Evolutionary conservation across 164 flowering plant genomes (phyloP).

Genomic region (Berberis vulgaris): DNA sequence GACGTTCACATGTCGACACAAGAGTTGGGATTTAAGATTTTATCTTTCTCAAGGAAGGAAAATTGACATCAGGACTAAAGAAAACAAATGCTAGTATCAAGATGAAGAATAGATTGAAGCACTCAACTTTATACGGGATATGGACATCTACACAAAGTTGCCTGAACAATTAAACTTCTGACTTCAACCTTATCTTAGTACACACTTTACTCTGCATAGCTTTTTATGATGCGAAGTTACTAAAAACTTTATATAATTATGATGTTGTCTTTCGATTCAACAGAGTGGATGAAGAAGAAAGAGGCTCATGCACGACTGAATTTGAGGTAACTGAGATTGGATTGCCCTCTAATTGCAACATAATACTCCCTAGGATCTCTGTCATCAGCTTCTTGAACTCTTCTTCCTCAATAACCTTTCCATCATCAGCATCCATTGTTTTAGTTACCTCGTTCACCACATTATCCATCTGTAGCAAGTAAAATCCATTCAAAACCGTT

Average conservation of each 20-base stretch:
- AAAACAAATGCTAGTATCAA: no score
- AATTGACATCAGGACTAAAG: no score
- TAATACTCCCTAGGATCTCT: slow-evolving; percentile 66
- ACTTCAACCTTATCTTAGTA: no score
- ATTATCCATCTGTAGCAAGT: slow-evolving; percentile 50
- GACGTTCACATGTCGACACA: no score
- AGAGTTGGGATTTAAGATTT: no score
- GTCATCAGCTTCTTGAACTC: slow-evolving; percentile 75
- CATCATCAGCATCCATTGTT: slow-evolving; percentile 63
- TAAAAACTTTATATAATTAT: not conserved
- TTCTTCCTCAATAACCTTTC: slow-evolving; percentile 53
- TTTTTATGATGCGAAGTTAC: no score
- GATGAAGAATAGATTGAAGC: no score
- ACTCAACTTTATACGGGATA: no score
- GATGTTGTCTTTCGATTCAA: not conserved
- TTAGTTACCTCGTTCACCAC: slow-evolving; percentile 40
- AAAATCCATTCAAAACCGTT: not conserved
- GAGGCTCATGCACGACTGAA: slow-evolving; percentile 85
- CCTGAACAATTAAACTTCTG: no score
- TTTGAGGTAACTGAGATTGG: slow-evolving; percentile 63
- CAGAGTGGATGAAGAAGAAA: slow-evolving; percentile 5
- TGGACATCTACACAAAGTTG: no score
- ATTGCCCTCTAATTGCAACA: slow-evolving; percentile 76
- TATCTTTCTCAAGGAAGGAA: no score
- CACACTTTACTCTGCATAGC: no score